These are phyloP conservation scores for Saussurea involucrata DNA, from an alignment of 129 eudicot species.

Conservation along the genomic window DNA sequence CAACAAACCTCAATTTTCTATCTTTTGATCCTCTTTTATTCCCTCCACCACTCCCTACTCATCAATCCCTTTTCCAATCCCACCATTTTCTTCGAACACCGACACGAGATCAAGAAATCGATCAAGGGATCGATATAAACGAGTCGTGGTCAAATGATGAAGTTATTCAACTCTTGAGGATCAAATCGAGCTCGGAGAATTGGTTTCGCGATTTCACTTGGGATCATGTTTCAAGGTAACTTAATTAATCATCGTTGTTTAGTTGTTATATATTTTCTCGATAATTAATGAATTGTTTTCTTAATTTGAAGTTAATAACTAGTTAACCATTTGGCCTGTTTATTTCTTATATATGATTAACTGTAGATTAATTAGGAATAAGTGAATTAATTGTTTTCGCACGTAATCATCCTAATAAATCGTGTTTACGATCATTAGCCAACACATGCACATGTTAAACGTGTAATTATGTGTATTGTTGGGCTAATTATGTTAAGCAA, in stretches of 20 bases:
- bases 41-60: conserved; percentile 36
- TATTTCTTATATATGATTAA: neutral
- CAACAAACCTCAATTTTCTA: conserved; percentile 25
- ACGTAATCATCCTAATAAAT: neutral
- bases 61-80: conserved; percentile 24
- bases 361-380: neutral
- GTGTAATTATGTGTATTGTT: neutral
- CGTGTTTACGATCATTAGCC: neutral
- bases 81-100: conserved; percentile 18
- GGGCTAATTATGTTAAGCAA: neutral
- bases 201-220: conserved; percentile 78
- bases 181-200: conserved; percentile 68
- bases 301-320: neutral
- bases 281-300: neutral
- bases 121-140: neutral
- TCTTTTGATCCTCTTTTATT: conserved; percentile 37
- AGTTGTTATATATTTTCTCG: neutral
- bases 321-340: neutral
- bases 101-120: conserved; percentile 15
- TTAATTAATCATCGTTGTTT: neutral
- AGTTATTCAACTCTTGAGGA: conserved; percentile 61
- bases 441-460: neutral
- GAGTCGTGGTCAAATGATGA: conserved; percentile 71
- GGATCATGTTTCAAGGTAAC: conserved; percentile 85
- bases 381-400: neutral